Base-by-base conservation (phyloP, 805 yeast species). In the Lachancea meyersii region DNA sequence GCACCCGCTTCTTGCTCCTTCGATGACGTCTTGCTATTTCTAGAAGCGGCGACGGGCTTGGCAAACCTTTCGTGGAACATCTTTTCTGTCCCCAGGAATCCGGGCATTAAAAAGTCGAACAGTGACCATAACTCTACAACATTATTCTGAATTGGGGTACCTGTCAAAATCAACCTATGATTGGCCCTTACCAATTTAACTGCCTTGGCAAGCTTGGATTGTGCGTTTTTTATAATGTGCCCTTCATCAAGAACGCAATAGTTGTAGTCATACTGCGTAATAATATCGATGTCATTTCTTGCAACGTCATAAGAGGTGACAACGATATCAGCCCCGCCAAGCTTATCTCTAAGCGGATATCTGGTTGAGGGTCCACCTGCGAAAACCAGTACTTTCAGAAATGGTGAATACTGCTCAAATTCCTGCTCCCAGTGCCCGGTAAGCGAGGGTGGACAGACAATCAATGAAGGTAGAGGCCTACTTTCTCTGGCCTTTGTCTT, bases 371-470 rank as follows among this genome's bases (percentile, higher is more conserved):
- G 97, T 4, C 87, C 80, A n/a, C 99, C 98, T 17, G 94, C 96
- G 63, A 91, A 91, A 2, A 87, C 93, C 21, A 86, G 60, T 4
- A 86, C 84, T 34, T 76, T 79, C 67, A 93, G 69, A 50, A 84
- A 83, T 34, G 97, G 96, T 0, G 97, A 85, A 61, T 88, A 93
- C 48, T 85, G 88, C 47, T 78, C 76, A 51, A 93, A 71, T 64
- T 93, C 99, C 60, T 87, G 96, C 60, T 87, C 95, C 99, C 99
- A 93, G 64, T 93, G 99, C 18, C 99, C 98, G 2, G 97, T 89
- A 52, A 93, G 75, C 1, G 97, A 87, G 0, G 99, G 97, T 1
- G 99, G 99, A 67, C 98, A 93, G 14, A 93, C 76, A 38, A 93
- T 80, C 51, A 93, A 67, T 0, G 96, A 79, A 1, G 97, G 95